Evolutionary conservation across 345 rosid species (phyloP).

Genomic region (Brassica carinata): DNA sequence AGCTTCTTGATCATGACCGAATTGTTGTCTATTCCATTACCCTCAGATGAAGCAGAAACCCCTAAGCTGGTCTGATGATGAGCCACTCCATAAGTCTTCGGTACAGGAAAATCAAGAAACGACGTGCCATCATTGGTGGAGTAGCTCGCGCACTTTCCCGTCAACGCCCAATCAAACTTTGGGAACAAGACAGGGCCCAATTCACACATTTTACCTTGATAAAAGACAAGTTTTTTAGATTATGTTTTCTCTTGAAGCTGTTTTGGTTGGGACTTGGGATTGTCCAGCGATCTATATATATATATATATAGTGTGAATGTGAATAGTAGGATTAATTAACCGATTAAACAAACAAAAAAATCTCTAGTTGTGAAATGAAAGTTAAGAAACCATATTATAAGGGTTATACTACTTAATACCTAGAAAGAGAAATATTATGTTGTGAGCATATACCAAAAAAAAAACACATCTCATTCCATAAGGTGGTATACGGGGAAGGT

Average conservation of each 20-base stretch:
- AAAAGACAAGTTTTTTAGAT: background rate
- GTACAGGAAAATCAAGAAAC: background rate
- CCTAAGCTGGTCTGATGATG: background rate
- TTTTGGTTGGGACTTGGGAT: background rate
- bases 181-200: background rate
- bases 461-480: background rate
- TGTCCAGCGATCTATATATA: background rate
- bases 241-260: constrained; percentile 1
- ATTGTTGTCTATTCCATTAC: background rate
- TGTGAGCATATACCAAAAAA: background rate
- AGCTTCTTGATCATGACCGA: background rate
- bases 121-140: background rate
- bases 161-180: background rate
- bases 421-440: background rate
- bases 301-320: background rate
- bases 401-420: background rate
- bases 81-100: background rate
- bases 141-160: background rate
- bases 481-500: background rate
- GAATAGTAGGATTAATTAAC: background rate
- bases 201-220: background rate
- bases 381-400: background rate
- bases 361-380: background rate
- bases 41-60: background rate
- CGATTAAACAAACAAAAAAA: background rate